A percentile compares a stretch with the other conserved stretches of the same genome.
Evolutionary conservation across 495 filamentous ascomycete genomes (phyloP).

Genomic region (Penicillium chermesinum): DNA sequence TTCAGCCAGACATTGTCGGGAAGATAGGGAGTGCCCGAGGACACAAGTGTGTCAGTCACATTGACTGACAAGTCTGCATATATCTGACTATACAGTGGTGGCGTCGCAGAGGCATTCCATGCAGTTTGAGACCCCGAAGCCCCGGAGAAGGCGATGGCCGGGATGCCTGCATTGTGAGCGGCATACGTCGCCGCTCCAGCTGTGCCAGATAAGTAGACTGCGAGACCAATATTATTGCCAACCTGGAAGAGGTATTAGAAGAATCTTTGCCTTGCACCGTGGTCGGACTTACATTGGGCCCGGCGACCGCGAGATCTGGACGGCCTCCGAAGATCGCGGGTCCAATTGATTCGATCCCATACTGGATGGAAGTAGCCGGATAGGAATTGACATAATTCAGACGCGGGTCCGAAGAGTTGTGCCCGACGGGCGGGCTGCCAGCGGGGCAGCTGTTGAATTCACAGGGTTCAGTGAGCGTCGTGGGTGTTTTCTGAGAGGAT

Average conservation of each 20-base stretch:
- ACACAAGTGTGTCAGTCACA: conserved; percentile 48
- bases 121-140: conserved; percentile 42
- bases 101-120: conserved; percentile 39
- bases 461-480: conserved; percentile 40
- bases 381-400: conserved; percentile 68
- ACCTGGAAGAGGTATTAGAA: conserved; percentile 15
- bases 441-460: conserved; percentile 56
- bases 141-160: conserved; percentile 61
- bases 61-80: conserved; percentile 58
- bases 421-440: conserved; percentile 48
- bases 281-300: conserved; percentile 46
- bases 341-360: conserved; percentile 54
- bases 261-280: neutral
- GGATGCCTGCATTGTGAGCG: conserved; percentile 48
- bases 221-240: conserved; percentile 51
- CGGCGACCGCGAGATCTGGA: conserved; percentile 57
- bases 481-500: conserved; percentile 42
- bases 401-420: conserved; percentile 50
- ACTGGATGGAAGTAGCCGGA: conserved; percentile 59
- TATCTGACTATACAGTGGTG: conserved; percentile 47
- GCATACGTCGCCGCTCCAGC: conserved; percentile 57
- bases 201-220: conserved; percentile 55
- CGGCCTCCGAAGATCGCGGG: conserved; percentile 44
- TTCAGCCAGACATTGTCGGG: conserved; percentile 57
- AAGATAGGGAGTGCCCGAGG: conserved; percentile 54